phyloP scores from a whole-genome alignment of 768 basidiomycete species.

The Boletellus emodensis region DNA sequence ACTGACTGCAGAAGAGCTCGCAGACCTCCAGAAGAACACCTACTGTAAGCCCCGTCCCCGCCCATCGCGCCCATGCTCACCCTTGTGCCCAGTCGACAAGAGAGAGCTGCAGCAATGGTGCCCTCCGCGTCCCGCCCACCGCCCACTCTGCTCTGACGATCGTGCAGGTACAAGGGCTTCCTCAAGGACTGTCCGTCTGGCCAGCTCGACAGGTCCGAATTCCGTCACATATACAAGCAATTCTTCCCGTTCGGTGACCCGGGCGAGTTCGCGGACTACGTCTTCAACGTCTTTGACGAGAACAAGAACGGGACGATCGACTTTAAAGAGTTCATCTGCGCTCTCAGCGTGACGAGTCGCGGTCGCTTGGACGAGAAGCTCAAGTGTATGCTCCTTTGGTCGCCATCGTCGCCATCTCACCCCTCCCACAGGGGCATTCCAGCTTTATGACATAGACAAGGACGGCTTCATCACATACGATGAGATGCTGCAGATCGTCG shows the following conservation, averaged over 20 bases:
- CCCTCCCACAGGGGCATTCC: slow-evolving; percentile 85
- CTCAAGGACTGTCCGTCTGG: slow-evolving; percentile 98
- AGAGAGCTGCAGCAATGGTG: slow-evolving; percentile 95
- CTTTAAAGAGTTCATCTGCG: slow-evolving; percentile 99
- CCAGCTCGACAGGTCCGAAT: slow-evolving; percentile 92
- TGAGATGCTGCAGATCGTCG: slow-evolving; percentile 98
- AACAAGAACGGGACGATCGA: slow-evolving; percentile 97
- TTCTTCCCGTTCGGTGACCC: slow-evolving; percentile 99
- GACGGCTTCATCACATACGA: slow-evolving; percentile 98
- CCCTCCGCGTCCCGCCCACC: slow-evolving; percentile 7
- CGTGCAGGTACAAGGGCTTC: slow-evolving; percentile 94
- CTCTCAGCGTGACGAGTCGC: slow-evolving; percentile 90
- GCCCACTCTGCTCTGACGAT: slow-evolving; percentile 10
- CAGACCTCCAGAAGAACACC: slow-evolving; percentile 95
- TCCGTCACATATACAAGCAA: slow-evolving; percentile 97
- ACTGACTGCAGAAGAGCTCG: slow-evolving; percentile 88
- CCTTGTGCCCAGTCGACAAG: slow-evolving; percentile 74
- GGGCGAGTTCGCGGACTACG: slow-evolving; percentile 93
- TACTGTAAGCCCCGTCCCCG: slow-evolving; percentile 63
- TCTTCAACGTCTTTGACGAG: slow-evolving; percentile 96
- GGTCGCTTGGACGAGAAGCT: slow-evolving; percentile 96
- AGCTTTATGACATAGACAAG: slow-evolving; percentile 97
- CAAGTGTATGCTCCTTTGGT: slow-evolving; percentile 63
- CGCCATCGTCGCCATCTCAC: slow-evolving; percentile 12
- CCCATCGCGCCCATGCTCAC: slow-evolving; percentile 17